A percentile compares a stretch with the other conserved stretches of the same genome.
phyloP scores from a whole-genome alignment of 768 basidiomycete genomes.

The Coprinopsis sp. region DNA sequence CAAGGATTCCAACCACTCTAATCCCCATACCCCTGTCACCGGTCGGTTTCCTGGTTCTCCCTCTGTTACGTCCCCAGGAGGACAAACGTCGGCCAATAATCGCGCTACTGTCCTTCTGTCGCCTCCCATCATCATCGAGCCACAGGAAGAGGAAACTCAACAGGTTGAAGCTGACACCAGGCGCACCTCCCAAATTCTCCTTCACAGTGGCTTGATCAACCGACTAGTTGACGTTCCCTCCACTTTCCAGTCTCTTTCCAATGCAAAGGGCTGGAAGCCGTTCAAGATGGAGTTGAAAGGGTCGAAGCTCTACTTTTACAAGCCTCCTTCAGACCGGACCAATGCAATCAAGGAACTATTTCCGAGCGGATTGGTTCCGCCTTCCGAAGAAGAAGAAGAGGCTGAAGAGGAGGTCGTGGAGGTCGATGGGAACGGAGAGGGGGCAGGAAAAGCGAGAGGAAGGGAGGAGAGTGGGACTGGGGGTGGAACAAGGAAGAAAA shows the following conservation, averaged over 20 bases:
- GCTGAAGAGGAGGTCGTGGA: constrained; percentile 19
- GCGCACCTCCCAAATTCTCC: constrained; percentile 75
- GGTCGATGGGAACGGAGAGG: constrained; percentile 13
- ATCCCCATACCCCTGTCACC: background rate
- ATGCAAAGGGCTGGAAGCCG: constrained; percentile 84
- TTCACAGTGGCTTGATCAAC: constrained; percentile 73
- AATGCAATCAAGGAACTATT: constrained; percentile 71
- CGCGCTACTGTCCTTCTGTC: constrained; percentile 37
- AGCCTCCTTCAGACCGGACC: constrained; percentile 67
- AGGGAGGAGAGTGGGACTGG: constrained; percentile 16
- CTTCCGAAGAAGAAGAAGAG: constrained; percentile 47
- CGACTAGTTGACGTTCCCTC: constrained; percentile 53
- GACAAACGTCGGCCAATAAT: constrained; percentile 10
- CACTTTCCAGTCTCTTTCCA: constrained; percentile 27
- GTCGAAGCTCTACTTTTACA: constrained; percentile 82
- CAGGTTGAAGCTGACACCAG: constrained; percentile 35
- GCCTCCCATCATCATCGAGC: constrained; percentile 47
- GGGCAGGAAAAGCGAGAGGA: constrained; percentile 27
- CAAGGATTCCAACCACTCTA: background rate
- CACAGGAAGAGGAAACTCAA: constrained; percentile 22
- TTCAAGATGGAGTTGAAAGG: constrained; percentile 83
- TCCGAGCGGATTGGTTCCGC: constrained; percentile 56
- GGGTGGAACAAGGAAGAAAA: constrained; percentile 42
- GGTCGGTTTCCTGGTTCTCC: background rate
- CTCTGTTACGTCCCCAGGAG: constrained; percentile 1